A percentile compares a stretch with the other conserved stretches of the same genome.
Conservation (phyloP, 2,329 filamentous ascomycete genomes). For the Neofusicoccum cordaticola region DNA sequence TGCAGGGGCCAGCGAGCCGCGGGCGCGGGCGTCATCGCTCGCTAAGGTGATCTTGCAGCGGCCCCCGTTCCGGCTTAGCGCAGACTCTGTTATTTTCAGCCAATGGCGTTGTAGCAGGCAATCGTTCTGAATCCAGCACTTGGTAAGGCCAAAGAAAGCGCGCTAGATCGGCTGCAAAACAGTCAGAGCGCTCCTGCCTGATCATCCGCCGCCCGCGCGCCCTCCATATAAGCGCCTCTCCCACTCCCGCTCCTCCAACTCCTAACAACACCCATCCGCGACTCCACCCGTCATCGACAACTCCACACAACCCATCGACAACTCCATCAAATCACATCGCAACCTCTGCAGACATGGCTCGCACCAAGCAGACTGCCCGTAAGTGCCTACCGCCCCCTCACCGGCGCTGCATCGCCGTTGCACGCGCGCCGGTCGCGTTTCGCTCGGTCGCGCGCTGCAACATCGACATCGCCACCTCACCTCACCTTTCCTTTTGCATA, state of each 20-base stretch:
- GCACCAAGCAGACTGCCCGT: slow-evolving; percentile 57
- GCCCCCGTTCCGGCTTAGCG: slow-evolving; percentile 16
- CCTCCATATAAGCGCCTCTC: slow-evolving; percentile 33
- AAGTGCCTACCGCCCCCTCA: slow-evolving; percentile 36
- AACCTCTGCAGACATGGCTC: slow-evolving; percentile 43
- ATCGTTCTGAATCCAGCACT: slow-evolving; percentile 20
- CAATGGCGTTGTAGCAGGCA: slow-evolving; percentile 4
- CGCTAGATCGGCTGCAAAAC: slow-evolving; percentile 20
- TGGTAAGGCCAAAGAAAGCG: slow-evolving; percentile 19
- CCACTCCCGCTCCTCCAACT: slow-evolving; percentile 34
- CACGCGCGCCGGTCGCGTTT: slow-evolving; percentile 18
- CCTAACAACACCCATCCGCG: slow-evolving; percentile 30
- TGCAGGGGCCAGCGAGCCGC: not conserved
- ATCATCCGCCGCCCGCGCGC: slow-evolving; percentile 34
- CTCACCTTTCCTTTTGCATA: slow-evolving; percentile 4
- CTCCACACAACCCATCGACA: slow-evolving; percentile 22
- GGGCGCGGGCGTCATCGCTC: slow-evolving; percentile 6
- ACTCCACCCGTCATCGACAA: slow-evolving; percentile 16
- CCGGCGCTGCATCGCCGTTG: slow-evolving; percentile 24
- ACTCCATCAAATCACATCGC: not conserved
- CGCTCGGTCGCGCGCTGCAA: slow-evolving; percentile 15
- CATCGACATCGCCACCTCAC: slow-evolving; percentile 16
- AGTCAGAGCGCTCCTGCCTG: slow-evolving; percentile 25
- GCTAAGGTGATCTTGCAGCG: slow-evolving; percentile 1
- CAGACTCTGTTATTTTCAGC: slow-evolving; percentile 3